Percentiles rank a stretch among this genome's conserved stretches.
Evolutionary conservation across 75 land plant genomes (phyloP).

Genomic region (Pseudotsuga menziesii): DNA sequence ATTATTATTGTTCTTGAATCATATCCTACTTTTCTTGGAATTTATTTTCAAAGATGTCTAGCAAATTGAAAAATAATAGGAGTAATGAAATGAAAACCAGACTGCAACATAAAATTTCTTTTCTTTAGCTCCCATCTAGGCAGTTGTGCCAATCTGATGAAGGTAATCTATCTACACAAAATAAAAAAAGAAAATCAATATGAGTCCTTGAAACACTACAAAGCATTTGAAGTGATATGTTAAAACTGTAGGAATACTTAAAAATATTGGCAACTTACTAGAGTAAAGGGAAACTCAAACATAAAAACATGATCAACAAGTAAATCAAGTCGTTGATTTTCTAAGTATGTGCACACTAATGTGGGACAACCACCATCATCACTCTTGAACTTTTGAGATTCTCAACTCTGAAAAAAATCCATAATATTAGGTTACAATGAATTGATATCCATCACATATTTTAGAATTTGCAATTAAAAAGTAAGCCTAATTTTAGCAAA

Average conservation of each 20-base stretch:
- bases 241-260: background rate
- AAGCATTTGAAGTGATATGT: background rate
- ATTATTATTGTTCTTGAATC: too few relatives aligned
- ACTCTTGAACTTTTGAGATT: conserved; percentile 89
- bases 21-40: background rate
- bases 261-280: conserved; percentile 50
- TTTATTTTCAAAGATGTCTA: background rate
- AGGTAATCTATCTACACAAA: too few relatives aligned
- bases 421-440: background rate
- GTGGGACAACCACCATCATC: conserved; percentile 86
- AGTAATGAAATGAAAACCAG: background rate
- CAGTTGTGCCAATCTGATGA: conserved; percentile 98
- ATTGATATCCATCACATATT: too few relatives aligned
- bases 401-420: conserved; percentile 58
- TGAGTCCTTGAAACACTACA: conserved; percentile 16
- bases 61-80: background rate
- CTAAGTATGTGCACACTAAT: conserved; percentile 97
- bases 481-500: too few relatives aligned
- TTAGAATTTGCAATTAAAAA: background rate
- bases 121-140: conserved; percentile 99
- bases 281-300: conserved; percentile 77
- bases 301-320: too few relatives aligned
- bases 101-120: background rate
- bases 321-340: conserved; percentile 94
- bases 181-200: too few relatives aligned